A percentile compares a stretch with the other conserved stretches of the same genome.
Conservation (phyloP, 2,329 filamentous ascomycete genomes). For the Xylaria sp. region DNA sequence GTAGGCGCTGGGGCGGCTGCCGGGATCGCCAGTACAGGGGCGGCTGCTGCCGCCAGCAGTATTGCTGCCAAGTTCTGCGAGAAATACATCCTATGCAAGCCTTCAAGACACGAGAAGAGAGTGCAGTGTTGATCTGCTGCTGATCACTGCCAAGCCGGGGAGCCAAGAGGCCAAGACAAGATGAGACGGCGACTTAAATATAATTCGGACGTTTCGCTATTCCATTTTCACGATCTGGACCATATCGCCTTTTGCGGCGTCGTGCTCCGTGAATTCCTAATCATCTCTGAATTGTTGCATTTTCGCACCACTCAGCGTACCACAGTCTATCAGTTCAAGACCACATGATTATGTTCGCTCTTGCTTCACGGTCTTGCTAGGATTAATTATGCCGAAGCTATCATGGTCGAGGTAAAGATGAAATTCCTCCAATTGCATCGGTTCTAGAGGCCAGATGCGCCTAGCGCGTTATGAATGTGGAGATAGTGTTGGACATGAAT, state of each 20-base stretch:
- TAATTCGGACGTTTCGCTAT: not conserved
- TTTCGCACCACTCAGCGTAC: constrained; percentile 13
- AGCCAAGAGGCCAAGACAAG: not conserved
- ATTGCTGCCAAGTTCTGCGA: not conserved
- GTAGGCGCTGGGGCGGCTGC: constrained; percentile 11
- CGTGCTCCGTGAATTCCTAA: constrained; percentile 4
- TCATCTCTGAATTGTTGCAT: not conserved
- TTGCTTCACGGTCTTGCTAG: not conserved
- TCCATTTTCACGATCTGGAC: not conserved
- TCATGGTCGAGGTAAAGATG: not conserved
- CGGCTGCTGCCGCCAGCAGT: constrained; percentile 15
- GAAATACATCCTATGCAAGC: not conserved
- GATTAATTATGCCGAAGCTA: not conserved
- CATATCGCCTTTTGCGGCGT: not conserved
- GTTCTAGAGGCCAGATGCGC: not conserved
- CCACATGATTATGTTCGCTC: not conserved
- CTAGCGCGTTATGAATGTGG: not conserved
- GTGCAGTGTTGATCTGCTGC: not conserved
- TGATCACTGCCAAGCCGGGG: constrained; percentile 2
- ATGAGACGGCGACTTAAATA: not conserved
- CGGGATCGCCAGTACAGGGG: constrained; percentile 6
- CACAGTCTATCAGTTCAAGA: too few species aligned
- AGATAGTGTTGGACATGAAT: not conserved
- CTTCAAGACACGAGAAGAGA: not conserved
- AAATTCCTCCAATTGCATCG: constrained; percentile 16